These are phyloP conservation scores for Penstemon barbatus DNA, from an alignment of 257 asterid genomes.

Conservation along the genomic window DNA sequence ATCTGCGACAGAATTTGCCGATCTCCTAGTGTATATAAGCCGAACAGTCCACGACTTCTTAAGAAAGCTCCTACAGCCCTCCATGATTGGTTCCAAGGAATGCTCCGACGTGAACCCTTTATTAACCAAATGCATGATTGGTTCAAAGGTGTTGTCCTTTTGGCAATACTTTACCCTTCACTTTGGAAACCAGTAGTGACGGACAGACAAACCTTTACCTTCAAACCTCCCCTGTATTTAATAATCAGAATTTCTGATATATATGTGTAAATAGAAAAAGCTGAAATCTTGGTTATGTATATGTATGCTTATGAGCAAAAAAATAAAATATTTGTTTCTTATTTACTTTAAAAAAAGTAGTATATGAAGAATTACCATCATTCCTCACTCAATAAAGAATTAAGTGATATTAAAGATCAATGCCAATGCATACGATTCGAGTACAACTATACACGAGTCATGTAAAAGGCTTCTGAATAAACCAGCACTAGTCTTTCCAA, in stretches of 20 bases:
- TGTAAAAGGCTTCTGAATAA: slow-evolving; percentile 12
- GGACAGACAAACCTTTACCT: background rate
- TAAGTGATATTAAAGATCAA: background rate
- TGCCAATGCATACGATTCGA: slow-evolving; percentile 12
- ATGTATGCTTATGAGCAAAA: background rate
- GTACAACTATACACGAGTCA: slow-evolving; percentile 18
- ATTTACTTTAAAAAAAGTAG: background rate
- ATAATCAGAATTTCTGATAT: background rate
- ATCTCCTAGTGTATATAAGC: no score
- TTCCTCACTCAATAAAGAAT: slow-evolving; percentile 25
- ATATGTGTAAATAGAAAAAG: background rate
- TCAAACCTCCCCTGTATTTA: background rate
- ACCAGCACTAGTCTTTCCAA: slow-evolving; percentile 23
- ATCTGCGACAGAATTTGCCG: no score
- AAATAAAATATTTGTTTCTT: background rate
- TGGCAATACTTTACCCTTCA: slow-evolving; percentile 15
- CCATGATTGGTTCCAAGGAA: no score
- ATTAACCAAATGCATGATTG: no score
- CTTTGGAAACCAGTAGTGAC: slow-evolving; percentile 6
- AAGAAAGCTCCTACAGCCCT: no score
- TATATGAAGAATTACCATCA: slow-evolving; percentile 18
- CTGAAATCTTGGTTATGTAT: slow-evolving; percentile 16
- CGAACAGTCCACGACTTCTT: no score
- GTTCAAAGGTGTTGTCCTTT: slow-evolving; percentile 18
- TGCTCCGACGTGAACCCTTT: no score